Evolutionary conservation across 202 grass and related monocot species (phyloP).

Genomic region (Setaria viridis): DNA sequence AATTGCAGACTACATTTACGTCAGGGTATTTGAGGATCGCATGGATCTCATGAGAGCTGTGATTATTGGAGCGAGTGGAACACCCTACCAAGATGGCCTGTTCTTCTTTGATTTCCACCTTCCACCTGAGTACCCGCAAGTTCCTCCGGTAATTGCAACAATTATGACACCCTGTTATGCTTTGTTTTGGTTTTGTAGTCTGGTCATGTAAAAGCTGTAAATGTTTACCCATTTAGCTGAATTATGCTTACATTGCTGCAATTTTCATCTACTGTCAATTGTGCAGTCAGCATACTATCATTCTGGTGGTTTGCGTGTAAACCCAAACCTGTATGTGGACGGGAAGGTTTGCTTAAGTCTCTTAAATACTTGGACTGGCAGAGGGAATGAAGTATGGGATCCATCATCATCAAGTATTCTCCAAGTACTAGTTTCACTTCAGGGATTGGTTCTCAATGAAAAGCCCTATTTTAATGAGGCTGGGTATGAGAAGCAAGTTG

Average conservation of each 20-base stretch:
- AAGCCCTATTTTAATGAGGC: constrained; percentile 99
- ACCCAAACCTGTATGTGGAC: constrained; percentile 94
- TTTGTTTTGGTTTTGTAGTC: background rate
- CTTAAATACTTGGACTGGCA: constrained; percentile 92
- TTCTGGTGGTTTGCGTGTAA: constrained; percentile 93
- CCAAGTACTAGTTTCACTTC: constrained; percentile 93
- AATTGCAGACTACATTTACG: constrained; percentile 90
- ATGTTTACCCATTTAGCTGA: background rate
- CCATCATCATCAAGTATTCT: constrained; percentile 92
- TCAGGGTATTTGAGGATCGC: constrained; percentile 96
- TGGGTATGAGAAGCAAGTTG: constrained; percentile 96
- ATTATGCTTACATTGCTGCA: constrained; percentile 27
- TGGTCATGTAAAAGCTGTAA: background rate
- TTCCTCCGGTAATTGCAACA: constrained; percentile 77
- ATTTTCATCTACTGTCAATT: constrained; percentile 40
- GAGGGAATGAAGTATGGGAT: constrained; percentile 97
- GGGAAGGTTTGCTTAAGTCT: constrained; percentile 98
- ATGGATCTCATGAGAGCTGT: constrained; percentile 95
- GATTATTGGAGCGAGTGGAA: constrained; percentile 93
- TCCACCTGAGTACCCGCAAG: constrained; percentile 88
- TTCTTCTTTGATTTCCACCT: constrained; percentile 99
- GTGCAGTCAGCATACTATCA: constrained; percentile 89
- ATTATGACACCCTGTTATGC: background rate
- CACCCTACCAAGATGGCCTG: constrained; percentile 95
- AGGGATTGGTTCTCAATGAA: constrained; percentile 93